Percentiles rank a stretch among this genome's conserved stretches.
Conservation (phyloP, 257 asterid genomes). For the Solanum paucissectum region DNA sequence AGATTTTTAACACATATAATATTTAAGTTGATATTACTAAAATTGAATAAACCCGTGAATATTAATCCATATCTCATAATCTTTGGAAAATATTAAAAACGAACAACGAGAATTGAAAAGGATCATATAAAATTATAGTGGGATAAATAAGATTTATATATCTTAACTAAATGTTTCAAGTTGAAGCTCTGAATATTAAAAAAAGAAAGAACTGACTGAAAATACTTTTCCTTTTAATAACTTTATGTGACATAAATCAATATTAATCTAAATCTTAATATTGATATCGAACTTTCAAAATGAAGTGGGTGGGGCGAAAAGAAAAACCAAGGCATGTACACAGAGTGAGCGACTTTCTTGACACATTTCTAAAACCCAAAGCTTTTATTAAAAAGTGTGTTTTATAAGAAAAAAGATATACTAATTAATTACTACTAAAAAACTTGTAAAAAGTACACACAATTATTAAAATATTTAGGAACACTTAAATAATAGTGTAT, state of each 20-base stretch:
- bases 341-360: not conserved
- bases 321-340: not conserved
- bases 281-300: not conserved
- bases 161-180: accelerated
- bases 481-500: not conserved
- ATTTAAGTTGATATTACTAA: too few relatives aligned
- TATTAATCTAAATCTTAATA: not conserved
- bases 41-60: not conserved
- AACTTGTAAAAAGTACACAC: not conserved
- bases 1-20: not conserved
- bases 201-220: not conserved
- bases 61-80: not conserved
- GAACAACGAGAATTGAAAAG: not conserved
- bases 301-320: not conserved
- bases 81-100: not conserved
- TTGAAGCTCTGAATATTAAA: not conserved
- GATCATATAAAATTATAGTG: not conserved
- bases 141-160: not conserved
- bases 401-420: not conserved
- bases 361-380: not conserved
- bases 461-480: not conserved
- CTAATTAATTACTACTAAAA: not conserved
- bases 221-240: not conserved
- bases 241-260: not conserved
- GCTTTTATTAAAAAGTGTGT: not conserved